Base-by-base conservation (phyloP, 2,329 filamentous ascomycete species). In the Exophiala sp. region DNA sequence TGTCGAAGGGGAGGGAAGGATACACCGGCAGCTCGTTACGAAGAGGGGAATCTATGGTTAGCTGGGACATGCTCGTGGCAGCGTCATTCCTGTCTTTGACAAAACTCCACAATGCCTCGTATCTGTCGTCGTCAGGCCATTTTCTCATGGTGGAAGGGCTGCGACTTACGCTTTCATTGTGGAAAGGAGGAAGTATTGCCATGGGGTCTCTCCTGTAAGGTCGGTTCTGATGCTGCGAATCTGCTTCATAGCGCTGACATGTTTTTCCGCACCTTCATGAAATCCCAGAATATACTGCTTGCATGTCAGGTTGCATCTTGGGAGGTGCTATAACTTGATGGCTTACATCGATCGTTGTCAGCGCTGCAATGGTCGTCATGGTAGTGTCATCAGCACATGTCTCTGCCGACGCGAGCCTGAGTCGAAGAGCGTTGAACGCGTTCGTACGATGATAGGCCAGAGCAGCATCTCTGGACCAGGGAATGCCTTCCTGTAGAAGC, bases 331-430 rank as follows among this genome's bases (percentile, higher is more conserved):
- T 5, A 8, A 29, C 18, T 18, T 5, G 21, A 10, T n/a, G n/a
- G 44, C 52, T 38, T 47, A 56, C 56, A 56, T 59, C 56, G 18
- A 59, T 53, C 9, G 56, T 59, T 12, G 56, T 55, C 3, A 59
- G 46, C 8, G 56, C 56, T n/a, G 52, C 50, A 40, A 59, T 55
- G 14, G 56, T 55, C n/a, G 52, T 29, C 16, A 59, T 55, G 3
- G 56, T 59, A 11, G 56, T 52, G 42, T 59, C 56, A 33, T 59
- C 56, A 2, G 50, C 43, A 34, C 52, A 54, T 24, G 49, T 55
- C 16, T 40, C 36, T 29, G 49, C 45, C 14, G 52, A 55, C 14
- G 43, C 43, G 16, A 56, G 32, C 32, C 56, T 51, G 32, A 50
- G 40, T 10, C 41, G 48, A 24, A 59, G 49, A 5, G 36, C 48